phyloP scores from a whole-genome alignment of 163 green algal genomes.

The Smithsoniella earleae region DNA sequence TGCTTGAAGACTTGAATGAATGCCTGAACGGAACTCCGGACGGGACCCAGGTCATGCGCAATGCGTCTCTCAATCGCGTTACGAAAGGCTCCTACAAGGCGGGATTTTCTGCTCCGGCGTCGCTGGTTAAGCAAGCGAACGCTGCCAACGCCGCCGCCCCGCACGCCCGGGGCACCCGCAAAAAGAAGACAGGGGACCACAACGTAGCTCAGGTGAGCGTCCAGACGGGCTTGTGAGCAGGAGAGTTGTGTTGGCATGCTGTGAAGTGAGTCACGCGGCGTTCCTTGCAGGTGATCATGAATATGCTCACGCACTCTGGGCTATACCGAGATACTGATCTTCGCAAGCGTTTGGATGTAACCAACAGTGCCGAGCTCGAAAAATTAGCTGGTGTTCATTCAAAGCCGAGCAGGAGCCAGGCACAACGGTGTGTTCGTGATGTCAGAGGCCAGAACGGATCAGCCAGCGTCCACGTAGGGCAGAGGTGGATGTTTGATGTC shows the following conservation, averaged over 20 bases:
- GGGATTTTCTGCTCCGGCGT: constrained; percentile 12
- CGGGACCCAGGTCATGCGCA: constrained; percentile 16
- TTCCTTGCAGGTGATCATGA: neutral
- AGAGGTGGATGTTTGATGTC: constrained; percentile 30
- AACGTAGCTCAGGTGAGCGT: constrained; percentile 10
- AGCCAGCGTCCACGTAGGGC: constrained; percentile 5
- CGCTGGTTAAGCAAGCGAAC: constrained; percentile 19
- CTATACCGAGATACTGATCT: neutral
- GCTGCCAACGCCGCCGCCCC: neutral
- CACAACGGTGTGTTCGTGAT: neutral
- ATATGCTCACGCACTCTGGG: constrained; percentile 2
- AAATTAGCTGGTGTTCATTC: neutral
- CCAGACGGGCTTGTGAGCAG: neutral
- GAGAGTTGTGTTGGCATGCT: neutral
- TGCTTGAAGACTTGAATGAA: constrained; percentile 25
- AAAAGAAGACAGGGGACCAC: neutral
- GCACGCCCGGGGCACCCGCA: neutral
- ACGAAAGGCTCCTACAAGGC: constrained; percentile 29
- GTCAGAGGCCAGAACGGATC: neutral
- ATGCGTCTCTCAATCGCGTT: constrained; percentile 9
- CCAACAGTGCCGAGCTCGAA: neutral
- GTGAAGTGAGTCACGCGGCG: neutral
- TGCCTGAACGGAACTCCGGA: constrained; percentile 27
- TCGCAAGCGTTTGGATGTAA: constrained; percentile 13
- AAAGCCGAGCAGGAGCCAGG: neutral